These are phyloP conservation scores for Mortierella sp. DNA, from an alignment of 371 early-diverging fungal genomes.

Conservation along the genomic window DNA sequence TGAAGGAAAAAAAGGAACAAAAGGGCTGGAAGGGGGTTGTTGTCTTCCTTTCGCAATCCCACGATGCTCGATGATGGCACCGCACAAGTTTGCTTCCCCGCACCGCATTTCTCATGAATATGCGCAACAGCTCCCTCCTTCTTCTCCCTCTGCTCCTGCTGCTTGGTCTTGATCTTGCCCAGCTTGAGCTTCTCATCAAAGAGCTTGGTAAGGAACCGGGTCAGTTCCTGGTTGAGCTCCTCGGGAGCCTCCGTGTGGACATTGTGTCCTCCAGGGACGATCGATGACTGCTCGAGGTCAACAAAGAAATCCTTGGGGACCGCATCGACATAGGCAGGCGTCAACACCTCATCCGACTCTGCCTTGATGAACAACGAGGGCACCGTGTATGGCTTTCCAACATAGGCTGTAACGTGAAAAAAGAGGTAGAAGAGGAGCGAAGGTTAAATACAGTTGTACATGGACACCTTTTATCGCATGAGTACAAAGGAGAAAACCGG, in stretches of 20 bases:
- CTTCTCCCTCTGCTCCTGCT: background rate
- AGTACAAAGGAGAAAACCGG: conserved; percentile 58
- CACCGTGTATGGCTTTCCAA: conserved; percentile 25
- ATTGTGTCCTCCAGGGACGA: conserved; percentile 17
- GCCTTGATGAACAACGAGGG: conserved; percentile 13
- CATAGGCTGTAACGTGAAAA: background rate
- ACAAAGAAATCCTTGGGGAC: background rate
- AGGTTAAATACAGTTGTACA: too few relatives aligned
- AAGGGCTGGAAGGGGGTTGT: too few relatives aligned
- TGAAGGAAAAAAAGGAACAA: too few relatives aligned
- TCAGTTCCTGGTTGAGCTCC: conserved; percentile 14
- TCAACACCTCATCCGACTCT: conserved; percentile 20
- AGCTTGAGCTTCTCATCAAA: conserved; percentile 12
- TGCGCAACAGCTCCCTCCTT: background rate
- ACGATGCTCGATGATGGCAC: too few relatives aligned
- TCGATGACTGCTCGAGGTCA: conserved; percentile 2
- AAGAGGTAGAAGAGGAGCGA: conserved; percentile 7
- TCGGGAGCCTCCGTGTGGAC: conserved; percentile 22
- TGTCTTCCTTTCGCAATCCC: too few relatives aligned
- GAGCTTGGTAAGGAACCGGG: conserved; percentile 10
- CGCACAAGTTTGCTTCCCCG: too few relatives aligned
- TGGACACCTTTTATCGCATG: too few relatives aligned
- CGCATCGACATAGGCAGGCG: background rate
- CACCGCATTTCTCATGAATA: background rate
- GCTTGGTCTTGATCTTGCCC: background rate